phyloP scores from a whole-genome alignment of 495 filamentous ascomycete genomes.

The Penicillium ucsense region DNA sequence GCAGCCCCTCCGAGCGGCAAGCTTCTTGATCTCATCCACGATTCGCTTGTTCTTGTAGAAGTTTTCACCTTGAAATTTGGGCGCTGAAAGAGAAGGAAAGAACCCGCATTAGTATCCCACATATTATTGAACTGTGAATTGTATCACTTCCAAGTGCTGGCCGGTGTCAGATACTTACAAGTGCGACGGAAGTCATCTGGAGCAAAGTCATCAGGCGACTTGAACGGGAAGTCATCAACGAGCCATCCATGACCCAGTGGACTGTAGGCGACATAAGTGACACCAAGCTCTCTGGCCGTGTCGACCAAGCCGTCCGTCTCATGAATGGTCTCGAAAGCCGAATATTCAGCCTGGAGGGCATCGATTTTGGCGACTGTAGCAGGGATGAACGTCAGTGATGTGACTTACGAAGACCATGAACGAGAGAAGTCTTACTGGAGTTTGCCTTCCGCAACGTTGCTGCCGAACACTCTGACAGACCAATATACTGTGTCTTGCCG shows the following conservation, averaged over 20 bases:
- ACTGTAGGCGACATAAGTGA: conserved; percentile 37
- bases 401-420: not conserved
- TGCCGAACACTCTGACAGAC: conserved; percentile 37
- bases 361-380: conserved; percentile 38
- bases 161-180: conserved; percentile 8
- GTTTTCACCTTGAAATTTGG: conserved; percentile 43
- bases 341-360: conserved; percentile 43
- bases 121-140: too few species aligned
- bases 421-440: conserved; percentile 20
- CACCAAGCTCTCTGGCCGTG: conserved; percentile 28
- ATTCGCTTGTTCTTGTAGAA: conserved; percentile 39
- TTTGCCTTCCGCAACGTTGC: conserved; percentile 34
- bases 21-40: conserved; percentile 34
- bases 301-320: conserved; percentile 33
- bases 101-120: not conserved
- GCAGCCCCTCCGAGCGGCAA: conserved; percentile 30
- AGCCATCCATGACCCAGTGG: conserved; percentile 39
- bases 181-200: conserved; percentile 33
- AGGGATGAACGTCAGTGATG: conserved; percentile 1
- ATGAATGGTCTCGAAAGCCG: conserved; percentile 40
- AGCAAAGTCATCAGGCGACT: conserved; percentile 35
- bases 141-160: too few species aligned
- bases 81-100: conserved; percentile 12
- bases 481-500: conserved; percentile 41
- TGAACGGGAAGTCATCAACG: conserved; percentile 33